Evolutionary conservation across 2,329 filamentous ascomycete species (phyloP), one percentile per base, ranked within the genome.

Genomic region (Aspergillus calidoustus): DNA sequence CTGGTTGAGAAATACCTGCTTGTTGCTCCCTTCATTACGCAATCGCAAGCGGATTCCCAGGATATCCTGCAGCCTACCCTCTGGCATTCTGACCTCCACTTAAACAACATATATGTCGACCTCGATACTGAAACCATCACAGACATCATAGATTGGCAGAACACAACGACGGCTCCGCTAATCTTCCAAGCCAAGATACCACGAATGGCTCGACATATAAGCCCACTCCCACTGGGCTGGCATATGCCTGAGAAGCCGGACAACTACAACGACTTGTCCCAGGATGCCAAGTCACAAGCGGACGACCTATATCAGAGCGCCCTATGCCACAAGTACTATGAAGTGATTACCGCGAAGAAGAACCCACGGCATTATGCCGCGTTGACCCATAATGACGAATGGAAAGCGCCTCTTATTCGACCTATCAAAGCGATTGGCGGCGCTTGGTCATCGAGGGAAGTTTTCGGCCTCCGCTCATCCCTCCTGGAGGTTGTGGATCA

Each of bases 241-340:
- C 4, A 44, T 19, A 48, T 59, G 41, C 48, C 49, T 1, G 56
- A 53, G 23, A 51, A 41, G 11, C 49, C 49, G 30, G 48, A 46
- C 13, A 11, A 51, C 11, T 53, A 52, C 3, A 25, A 53, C 0
- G 17, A 9, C 1, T 13, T 59, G 7, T 7, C 38, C 38, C 1
- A 59, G 41, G 41, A 52, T 7, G 56, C 38, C 11, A 52, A 53
- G 13, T 13, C 15, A 11, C 38, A 11, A 22, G 56, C 41, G 28
- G 48, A 59, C n/a, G 43, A 1, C 11, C 25, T 52, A 1, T 47
- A 52, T 31, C 13, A 59, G 41, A 59, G 56, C 49, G 28, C 48
- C 15, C 34, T 53, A 4, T 52, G 31, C 22, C 48, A 59, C 11
- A 59, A 59, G 9, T 53, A 59, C 28, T 53, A 59, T 3, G 57